A percentile compares a stretch with the other conserved stretches of the same genome.
These are phyloP conservation scores for Geoglossum cookeanum DNA, from an alignment of 2,329 filamentous ascomycete genomes.

Conservation along the genomic window DNA sequence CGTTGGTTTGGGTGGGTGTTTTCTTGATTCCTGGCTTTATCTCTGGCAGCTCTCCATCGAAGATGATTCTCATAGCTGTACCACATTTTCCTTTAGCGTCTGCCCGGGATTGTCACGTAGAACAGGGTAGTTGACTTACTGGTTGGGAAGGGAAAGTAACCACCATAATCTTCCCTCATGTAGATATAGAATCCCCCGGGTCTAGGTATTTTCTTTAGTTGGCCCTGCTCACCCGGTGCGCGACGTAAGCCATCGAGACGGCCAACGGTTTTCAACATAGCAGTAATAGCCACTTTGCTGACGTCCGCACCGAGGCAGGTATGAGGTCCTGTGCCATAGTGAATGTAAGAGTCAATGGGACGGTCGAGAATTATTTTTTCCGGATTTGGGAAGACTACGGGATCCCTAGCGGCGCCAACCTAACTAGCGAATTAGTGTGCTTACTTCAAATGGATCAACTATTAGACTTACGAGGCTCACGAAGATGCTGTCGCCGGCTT, in stretches of 20 bases:
- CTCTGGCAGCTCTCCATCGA: not conserved
- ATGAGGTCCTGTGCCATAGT: conserved; percentile 43
- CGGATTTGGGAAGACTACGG: conserved; percentile 40
- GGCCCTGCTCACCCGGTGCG: conserved; percentile 42
- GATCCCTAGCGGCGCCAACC: conserved; percentile 21
- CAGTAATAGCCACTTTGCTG: conserved; percentile 41
- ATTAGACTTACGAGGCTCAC: conserved; percentile 35
- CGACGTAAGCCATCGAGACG: conserved; percentile 39
- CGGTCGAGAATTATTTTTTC: conserved; percentile 42
- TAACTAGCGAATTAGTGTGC: conserved; percentile 2
- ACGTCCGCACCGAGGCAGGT: conserved; percentile 41
- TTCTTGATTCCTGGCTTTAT: not conserved
- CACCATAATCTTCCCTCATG: conserved; percentile 46
- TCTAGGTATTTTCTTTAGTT: conserved; percentile 43
- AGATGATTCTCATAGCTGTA: conserved; percentile 3
- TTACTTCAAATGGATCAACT: not conserved
- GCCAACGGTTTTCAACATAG: conserved; percentile 49
- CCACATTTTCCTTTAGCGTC: not conserved
- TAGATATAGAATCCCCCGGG: conserved; percentile 39
- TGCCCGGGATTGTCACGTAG: not conserved
- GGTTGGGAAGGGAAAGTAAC: conserved; percentile 31
- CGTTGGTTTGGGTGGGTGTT: not conserved
- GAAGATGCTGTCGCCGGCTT: conserved; percentile 40
- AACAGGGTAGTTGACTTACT: conserved; percentile 15
- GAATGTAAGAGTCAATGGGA: conserved; percentile 43